Conservation (phyloP, 306 rosid species). For the Trifolium subterraneum region DNA sequence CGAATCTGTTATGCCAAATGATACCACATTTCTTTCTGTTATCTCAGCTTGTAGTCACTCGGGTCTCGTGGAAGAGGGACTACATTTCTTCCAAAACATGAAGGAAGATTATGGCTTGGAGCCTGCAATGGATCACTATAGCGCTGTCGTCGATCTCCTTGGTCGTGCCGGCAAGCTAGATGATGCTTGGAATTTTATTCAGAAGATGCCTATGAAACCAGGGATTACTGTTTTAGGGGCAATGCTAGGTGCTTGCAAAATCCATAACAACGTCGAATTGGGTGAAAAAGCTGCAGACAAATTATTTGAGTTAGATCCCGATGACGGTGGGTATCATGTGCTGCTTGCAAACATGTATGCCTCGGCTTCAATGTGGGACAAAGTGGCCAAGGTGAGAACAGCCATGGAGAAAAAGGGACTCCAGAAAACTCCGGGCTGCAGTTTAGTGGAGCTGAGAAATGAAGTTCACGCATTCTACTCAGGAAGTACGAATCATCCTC, state of each 20-base stretch:
- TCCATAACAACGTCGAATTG: slow-evolving; percentile 73
- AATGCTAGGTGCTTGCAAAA: slow-evolving; percentile 84
- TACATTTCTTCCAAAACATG: slow-evolving; percentile 64
- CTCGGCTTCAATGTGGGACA: slow-evolving; percentile 85
- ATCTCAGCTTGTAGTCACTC: slow-evolving; percentile 91
- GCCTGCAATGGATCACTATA: slow-evolving; percentile 86
- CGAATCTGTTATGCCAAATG: slow-evolving; percentile 68
- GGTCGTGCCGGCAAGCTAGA: slow-evolving; percentile 80
- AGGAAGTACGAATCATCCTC: slow-evolving; percentile 82
- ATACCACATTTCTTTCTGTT: slow-evolving; percentile 67
- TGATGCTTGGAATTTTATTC: slow-evolving; percentile 83
- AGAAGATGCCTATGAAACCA: slow-evolving; percentile 73
- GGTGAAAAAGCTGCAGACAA: slow-evolving; percentile 72
- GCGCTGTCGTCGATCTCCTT: slow-evolving; percentile 85
- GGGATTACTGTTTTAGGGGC: slow-evolving; percentile 85
- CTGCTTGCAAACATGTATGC: slow-evolving; percentile 84
- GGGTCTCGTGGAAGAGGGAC: slow-evolving; percentile 81
- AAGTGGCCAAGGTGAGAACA: slow-evolving; percentile 69
- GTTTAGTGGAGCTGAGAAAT: slow-evolving; percentile 77
- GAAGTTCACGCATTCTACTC: slow-evolving; percentile 87
- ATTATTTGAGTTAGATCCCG: slow-evolving; percentile 71
- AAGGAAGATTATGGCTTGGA: slow-evolving; percentile 64
- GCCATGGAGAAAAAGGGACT: slow-evolving; percentile 71
- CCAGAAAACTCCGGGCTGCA: slow-evolving; percentile 87
- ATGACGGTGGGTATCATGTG: slow-evolving; percentile 85